Evolutionary conservation across 1,139 yeast genomes (phyloP).

Genomic region (Hansenula lynferdii): DNA sequence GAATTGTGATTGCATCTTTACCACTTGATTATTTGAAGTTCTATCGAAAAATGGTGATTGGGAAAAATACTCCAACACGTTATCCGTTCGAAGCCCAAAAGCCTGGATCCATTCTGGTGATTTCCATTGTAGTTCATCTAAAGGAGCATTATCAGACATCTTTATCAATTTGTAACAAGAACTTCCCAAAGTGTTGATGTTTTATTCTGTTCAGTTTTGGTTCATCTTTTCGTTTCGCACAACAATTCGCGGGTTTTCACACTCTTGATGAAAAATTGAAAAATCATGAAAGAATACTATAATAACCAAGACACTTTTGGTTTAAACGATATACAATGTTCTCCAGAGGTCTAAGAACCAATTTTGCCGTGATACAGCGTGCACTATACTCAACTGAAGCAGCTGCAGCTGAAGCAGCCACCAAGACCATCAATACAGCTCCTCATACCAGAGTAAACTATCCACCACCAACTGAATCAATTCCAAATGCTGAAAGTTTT

Average conservation of each 20-base stretch:
- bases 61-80: slow-evolving; percentile 88
- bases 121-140: slow-evolving; percentile 95
- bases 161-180: background rate
- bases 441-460: no score
- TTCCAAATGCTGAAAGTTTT: slow-evolving; percentile 74
- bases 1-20: slow-evolving; percentile 94
- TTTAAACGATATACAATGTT: background rate
- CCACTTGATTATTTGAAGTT: slow-evolving; percentile 87
- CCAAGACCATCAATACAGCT: background rate
- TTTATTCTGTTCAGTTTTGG: background rate
- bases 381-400: background rate
- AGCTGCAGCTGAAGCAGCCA: background rate
- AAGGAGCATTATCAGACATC: slow-evolving; percentile 25
- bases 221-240: no score
- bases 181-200: no score
- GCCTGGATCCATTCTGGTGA: slow-evolving; percentile 96
- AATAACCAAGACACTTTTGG: background rate
- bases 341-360: background rate
- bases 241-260: background rate
- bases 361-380: background rate
- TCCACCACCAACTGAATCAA: no score
- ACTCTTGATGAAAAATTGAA: background rate
- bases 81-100: slow-evolving; percentile 79
- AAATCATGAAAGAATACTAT: no score
- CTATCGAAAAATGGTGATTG: slow-evolving; percentile 95